These are phyloP conservation scores for Sporopachydermia lactativora DNA, from an alignment of 805 yeast genomes.

Conservation along the genomic window DNA sequence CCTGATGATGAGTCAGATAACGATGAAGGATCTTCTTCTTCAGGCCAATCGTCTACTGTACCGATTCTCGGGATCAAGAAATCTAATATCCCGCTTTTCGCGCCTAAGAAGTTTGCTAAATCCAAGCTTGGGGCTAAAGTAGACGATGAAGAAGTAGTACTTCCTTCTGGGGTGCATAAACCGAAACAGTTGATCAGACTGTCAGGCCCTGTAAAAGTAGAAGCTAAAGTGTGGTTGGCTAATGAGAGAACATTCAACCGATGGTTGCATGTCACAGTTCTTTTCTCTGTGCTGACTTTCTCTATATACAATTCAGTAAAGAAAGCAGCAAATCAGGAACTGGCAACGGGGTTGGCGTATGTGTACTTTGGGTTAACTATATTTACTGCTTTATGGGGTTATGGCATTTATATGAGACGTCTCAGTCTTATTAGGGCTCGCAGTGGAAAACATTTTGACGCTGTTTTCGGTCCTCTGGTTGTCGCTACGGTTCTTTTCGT, in stretches of 20 bases:
- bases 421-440: conserved; percentile 62
- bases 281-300: conserved; percentile 76
- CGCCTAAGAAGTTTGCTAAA: conserved; percentile 20
- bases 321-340: conserved; percentile 36
- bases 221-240: conserved; percentile 97
- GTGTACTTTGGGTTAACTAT: conserved; percentile 68
- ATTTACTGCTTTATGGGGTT: conserved; percentile 85
- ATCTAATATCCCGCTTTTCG: conserved; percentile 13
- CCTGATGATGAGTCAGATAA: conserved; percentile 6
- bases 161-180: conserved; percentile 82
- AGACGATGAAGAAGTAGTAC: conserved; percentile 72
- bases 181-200: conserved; percentile 73
- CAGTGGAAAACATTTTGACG: conserved; percentile 80
- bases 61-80: conserved; percentile 7
- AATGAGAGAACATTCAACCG: conserved; percentile 94
- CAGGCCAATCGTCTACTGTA: conserved; percentile 1
- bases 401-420: conserved; percentile 57
- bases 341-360: conserved; percentile 65
- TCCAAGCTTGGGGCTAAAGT: conserved; percentile 41
- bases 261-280: conserved; percentile 84
- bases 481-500: conserved; percentile 55
- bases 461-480: conserved; percentile 76
- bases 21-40: conserved; percentile 11
- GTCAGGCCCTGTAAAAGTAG: conserved; percentile 86
- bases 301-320: conserved; percentile 66